Evolutionary conservation across 495 filamentous ascomycete species (phyloP), one percentile per base, ranked within the genome.

Genomic region (Cudoniella acicularis): DNA sequence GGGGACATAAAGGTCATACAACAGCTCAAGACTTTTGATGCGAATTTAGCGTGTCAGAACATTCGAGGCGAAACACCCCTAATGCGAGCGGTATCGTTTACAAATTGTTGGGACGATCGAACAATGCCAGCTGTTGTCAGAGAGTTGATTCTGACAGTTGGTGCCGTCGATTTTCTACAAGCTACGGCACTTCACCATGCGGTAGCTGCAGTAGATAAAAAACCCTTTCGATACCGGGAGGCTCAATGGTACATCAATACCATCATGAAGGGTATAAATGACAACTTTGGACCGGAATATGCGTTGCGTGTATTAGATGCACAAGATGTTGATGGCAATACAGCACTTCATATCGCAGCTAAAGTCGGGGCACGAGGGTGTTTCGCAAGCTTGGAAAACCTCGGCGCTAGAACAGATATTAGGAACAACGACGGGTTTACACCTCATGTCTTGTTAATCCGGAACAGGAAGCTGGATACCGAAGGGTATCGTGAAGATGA

Each of bases 201-300:
- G 27, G 87, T 90, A 6, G 87, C 87, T 60, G 90, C 90, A 53
- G 96, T 92, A 27, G 81, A 80, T 52, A 87, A 83, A n/a, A n/a
- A n/a, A n/a, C n/a, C 56, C 84, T 87, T 30, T 85, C 83, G 41
- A 96, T 91, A 68, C 87, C 88, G 67, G 85, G 87, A 22, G 92
- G 89, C 90, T 17, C 83, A 89, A n/a, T 97, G 97, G 67, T 98
- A 98, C 69, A 83, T 96, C 27, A 92, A 97, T 66, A 83, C 87
- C 54, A 80, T 97, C n/a, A 78, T 97, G 23, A 88, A 92, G 70
- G 92, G 86, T 70, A 76, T 98, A 21, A 79, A 81, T 55, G 86
- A 92, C 61, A 79, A 81, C 0, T 81, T 81, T 53, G 77, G 83
- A 10, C 79, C 82, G 17, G 81, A 86, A 55, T 85, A 90, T 50